Base-by-base conservation (phyloP, 2,329 filamentous ascomycete species). In the Stachybotrys chlorohalonatus region DNA sequence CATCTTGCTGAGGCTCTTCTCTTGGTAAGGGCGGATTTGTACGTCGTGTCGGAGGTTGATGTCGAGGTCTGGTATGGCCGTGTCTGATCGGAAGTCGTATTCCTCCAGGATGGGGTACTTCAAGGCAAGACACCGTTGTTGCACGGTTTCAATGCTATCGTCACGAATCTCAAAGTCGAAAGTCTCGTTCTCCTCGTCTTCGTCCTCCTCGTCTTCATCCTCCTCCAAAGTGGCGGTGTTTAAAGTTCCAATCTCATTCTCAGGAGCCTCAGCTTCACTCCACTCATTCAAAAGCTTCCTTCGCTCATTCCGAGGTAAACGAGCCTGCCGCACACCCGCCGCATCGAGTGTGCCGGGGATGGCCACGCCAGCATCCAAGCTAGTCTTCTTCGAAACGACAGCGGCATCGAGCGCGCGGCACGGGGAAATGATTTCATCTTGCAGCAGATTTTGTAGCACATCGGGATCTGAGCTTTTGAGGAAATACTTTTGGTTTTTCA, bases 1-100 rank as follows among this genome's bases (percentile, higher is more conserved):
- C 92, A 96, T 96, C 71, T 96, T 96, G 73, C 89, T 94, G 15
- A 96, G 75, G 58, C 90, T 93, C 73, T 95, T 94, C 69, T 96
- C 92, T 69, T 96, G 92, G 64, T 96, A 96, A 60, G 93, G 72
- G 67, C 90, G 84, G 65, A 95, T 95, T 63, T 91, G 86, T 0
- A 89, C 90, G 56, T 84, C 84, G 0, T 90, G 90, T 61, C 86
- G 85, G 52, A 95, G 74, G 68, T 95, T 90, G 60, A 96, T 95
- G 54, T 95, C 89, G 30, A 96, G 76, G 51, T 89, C 93, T 1
- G 90, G 82, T 65, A 95, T 96, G 61, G 82, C 77, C 53, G 85
- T 81, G 67, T 96, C 92, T 62, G 90, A 91, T 52, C 90, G 81
- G 70, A 95, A 96, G 68, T 96, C 92, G 70, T 96, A 96, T 70